phyloP scores from a whole-genome alignment of 2,329 filamentous ascomycete genomes.

The Diaporthe velutina region DNA sequence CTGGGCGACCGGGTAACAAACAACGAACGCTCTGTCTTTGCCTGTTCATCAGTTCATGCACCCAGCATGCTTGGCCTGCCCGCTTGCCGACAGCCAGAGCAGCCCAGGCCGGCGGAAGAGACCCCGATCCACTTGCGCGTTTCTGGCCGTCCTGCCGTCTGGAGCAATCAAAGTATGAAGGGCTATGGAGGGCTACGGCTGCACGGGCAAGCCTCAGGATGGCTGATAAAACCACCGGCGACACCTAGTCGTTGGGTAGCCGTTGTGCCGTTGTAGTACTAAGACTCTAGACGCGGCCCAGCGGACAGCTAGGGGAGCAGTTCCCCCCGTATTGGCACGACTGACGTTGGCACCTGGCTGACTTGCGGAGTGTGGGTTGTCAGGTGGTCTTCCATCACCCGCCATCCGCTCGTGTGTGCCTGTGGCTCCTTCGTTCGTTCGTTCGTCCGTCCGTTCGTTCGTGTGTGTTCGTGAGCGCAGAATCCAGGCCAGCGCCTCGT shows the following conservation, averaged over 20 bases:
- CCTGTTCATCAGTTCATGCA: constrained; percentile 27
- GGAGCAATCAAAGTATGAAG: constrained; percentile 4
- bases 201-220: constrained; percentile 26
- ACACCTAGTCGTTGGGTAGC: constrained; percentile 20
- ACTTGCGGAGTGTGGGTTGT: neutral
- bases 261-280: constrained; percentile 31
- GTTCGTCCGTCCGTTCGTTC: neutral
- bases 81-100: constrained; percentile 22
- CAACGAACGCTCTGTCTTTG: constrained; percentile 17
- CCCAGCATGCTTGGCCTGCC: constrained; percentile 15
- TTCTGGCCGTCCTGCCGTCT: constrained; percentile 27
- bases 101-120: constrained; percentile 15
- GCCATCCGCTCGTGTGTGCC: neutral
- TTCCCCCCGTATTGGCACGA: constrained; percentile 15
- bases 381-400: constrained; percentile 18
- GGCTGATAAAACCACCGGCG: constrained; percentile 20
- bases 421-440: constrained; percentile 1
- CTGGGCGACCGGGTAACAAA: neutral
- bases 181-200: constrained; percentile 4
- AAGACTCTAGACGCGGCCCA: constrained; percentile 25
- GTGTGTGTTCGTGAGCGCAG: constrained; percentile 11
- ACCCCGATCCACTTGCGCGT: constrained; percentile 28
- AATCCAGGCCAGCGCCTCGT: constrained; percentile 25
- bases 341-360: constrained; percentile 28
- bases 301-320: constrained; percentile 12